phyloP scores from a whole-genome alignment of 2,329 filamentous ascomycete genomes.

The Knufia fluminis region DNA sequence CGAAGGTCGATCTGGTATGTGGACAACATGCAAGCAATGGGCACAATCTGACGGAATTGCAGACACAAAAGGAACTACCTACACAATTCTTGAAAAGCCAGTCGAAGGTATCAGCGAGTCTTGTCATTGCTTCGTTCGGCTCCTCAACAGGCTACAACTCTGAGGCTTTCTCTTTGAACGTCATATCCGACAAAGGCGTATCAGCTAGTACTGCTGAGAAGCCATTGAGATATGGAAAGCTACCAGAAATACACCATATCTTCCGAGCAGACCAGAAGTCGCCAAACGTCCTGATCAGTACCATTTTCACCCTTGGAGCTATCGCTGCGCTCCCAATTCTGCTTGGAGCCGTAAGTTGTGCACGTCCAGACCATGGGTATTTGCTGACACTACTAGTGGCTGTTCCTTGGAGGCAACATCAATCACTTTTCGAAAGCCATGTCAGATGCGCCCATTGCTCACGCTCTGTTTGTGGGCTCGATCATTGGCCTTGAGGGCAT shows the following conservation, averaged over 20 bases:
- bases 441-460: conserved; percentile 65
- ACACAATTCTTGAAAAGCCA: conserved; percentile 63
- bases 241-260: conserved; percentile 78
- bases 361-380: background rate
- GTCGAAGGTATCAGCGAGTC: conserved; percentile 63
- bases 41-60: conserved; percentile 15
- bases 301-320: conserved; percentile 67
- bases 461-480: conserved; percentile 76
- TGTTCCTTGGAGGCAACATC: conserved; percentile 71
- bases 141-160: conserved; percentile 57
- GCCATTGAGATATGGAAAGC: conserved; percentile 73
- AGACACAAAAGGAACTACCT: conserved; percentile 87
- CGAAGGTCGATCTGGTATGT: conserved; percentile 71
- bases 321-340: conserved; percentile 65
- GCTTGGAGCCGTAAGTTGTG: conserved; percentile 53
- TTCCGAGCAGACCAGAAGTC: conserved; percentile 74
- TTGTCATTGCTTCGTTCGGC: conserved; percentile 83
- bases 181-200: conserved; percentile 54
- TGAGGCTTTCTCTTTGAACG: conserved; percentile 62
- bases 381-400: conserved; percentile 51
- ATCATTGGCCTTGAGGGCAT: conserved; percentile 80
- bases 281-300: conserved; percentile 68
- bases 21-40: conserved; percentile 14
- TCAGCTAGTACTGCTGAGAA: conserved; percentile 54
- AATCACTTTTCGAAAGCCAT: conserved; percentile 69